A percentile compares a stretch with the other conserved stretches of the same genome.
Evolutionary conservation across 2,329 filamentous ascomycete genomes (phyloP).

Genomic region (Diaporthe destruens): DNA sequence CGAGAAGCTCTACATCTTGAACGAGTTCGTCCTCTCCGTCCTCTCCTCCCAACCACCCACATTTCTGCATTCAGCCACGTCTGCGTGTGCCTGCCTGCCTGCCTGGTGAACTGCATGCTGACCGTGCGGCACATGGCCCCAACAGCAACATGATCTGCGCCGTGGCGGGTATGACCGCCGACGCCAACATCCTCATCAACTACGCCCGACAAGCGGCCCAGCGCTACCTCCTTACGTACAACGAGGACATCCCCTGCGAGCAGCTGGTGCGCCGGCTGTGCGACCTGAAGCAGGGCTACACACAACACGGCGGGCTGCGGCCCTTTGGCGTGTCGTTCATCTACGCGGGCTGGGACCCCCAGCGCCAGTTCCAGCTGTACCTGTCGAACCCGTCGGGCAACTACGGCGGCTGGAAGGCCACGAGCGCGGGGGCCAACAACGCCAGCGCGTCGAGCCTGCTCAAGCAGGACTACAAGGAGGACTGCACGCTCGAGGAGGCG

Average conservation of each 20-base stretch:
- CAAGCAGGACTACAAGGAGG: constrained; percentile 99
- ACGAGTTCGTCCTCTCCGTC: constrained; percentile 76
- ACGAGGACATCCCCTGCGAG: constrained; percentile 99
- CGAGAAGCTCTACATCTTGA: constrained; percentile 99
- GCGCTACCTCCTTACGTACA: constrained; percentile 98
- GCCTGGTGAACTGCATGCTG: constrained; percentile 23
- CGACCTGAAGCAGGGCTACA: constrained; percentile 99
- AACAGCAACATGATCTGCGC: constrained; percentile 99
- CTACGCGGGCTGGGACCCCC: constrained; percentile 97
- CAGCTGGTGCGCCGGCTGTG: constrained; percentile 96
- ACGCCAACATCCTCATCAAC: constrained; percentile 99
- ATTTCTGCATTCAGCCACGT: neutral
- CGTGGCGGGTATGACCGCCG: constrained; percentile 98
- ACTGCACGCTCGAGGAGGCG: constrained; percentile 94
- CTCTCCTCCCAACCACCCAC: neutral
- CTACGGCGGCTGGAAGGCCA: constrained; percentile 99
- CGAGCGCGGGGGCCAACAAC: constrained; percentile 97
- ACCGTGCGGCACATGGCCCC: neutral
- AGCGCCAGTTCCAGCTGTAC: constrained; percentile 98
- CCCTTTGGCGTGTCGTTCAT: constrained; percentile 99
- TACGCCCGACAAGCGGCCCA: constrained; percentile 97
- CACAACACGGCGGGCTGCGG: constrained; percentile 96
- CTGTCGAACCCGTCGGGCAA: constrained; percentile 99
- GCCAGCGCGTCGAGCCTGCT: constrained; percentile 95
- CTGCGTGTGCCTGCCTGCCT: neutral